Percentiles rank a stretch among this genome's conserved stretches.
phyloP scores from a whole-genome alignment of 2,329 filamentous ascomycete genomes.

The Talaromyces sp. region DNA sequence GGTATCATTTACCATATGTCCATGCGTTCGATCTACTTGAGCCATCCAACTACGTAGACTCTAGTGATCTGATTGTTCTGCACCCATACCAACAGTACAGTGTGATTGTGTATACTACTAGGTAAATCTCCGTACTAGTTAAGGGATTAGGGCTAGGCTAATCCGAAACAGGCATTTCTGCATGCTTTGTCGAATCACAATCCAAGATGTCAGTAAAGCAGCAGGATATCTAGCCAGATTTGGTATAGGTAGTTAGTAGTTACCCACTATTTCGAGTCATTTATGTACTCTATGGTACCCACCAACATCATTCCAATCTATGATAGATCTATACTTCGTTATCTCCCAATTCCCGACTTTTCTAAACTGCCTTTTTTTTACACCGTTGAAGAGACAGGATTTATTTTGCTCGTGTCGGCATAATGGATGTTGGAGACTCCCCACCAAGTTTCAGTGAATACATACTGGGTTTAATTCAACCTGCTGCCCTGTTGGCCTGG shows the following conservation, averaged over 20 bases:
- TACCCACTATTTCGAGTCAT: neutral
- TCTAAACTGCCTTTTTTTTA: neutral
- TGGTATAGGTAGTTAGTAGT: too few species aligned
- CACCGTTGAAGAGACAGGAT: neutral
- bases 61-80: too few species aligned
- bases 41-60: too few species aligned
- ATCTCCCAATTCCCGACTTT: neutral
- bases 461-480: constrained; percentile 13
- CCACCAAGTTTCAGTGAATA: constrained; percentile 7
- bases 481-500: constrained; percentile 11
- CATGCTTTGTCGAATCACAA: neutral
- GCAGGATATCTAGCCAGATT: neutral
- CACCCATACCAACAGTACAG: too few species aligned
- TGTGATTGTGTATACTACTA: too few species aligned
- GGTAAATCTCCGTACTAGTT: too few species aligned
- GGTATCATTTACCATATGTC: too few species aligned
- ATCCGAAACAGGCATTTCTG: neutral
- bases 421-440: neutral
- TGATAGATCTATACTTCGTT: neutral
- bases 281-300: neutral
- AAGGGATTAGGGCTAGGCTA: neutral
- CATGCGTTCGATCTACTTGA: too few species aligned
- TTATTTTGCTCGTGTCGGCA: neutral
- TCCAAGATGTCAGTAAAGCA: neutral
- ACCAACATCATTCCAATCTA: neutral